Conservation (phyloP, 225 moss, liverwort and hornwort genomes). For the Sphagnum tenellum region DNA sequence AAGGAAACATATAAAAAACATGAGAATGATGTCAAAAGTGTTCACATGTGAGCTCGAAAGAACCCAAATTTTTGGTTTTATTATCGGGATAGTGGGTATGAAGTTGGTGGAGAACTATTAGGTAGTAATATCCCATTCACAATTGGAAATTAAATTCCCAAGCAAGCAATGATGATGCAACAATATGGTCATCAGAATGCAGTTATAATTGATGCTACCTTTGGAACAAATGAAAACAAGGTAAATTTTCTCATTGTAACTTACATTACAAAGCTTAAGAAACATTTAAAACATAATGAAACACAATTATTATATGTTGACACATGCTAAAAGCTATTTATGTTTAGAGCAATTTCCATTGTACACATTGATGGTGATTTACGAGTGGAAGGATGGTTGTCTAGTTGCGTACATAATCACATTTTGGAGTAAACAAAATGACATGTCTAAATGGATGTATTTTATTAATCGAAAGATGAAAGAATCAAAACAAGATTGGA, state of each 20-base stretch:
- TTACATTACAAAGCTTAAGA: too few species aligned
- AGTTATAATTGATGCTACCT: background rate
- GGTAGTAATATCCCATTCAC: background rate
- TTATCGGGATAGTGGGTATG: background rate
- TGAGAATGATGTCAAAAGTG: background rate
- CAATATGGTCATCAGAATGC: background rate
- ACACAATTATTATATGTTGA: too few species aligned
- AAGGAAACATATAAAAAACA: too few species aligned
- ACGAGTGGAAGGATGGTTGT: background rate
- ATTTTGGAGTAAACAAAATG: background rate
- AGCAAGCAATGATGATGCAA: background rate
- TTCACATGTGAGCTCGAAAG: background rate
- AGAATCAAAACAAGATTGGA: background rate
- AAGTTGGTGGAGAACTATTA: background rate
- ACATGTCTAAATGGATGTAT: background rate
- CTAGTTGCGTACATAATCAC: background rate
- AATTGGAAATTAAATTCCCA: background rate
- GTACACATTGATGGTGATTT: background rate
- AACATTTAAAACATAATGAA: too few species aligned
- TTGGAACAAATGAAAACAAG: constrained; percentile 1
- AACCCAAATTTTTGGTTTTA: background rate
- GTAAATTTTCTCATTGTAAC: background rate
- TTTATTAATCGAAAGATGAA: background rate
- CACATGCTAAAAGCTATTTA: too few species aligned
- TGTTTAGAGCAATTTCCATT: background rate